These are phyloP conservation scores for Pseudocercospora crystallina DNA, from an alignment of 2,329 filamentous ascomycete genomes.

Conservation along the genomic window DNA sequence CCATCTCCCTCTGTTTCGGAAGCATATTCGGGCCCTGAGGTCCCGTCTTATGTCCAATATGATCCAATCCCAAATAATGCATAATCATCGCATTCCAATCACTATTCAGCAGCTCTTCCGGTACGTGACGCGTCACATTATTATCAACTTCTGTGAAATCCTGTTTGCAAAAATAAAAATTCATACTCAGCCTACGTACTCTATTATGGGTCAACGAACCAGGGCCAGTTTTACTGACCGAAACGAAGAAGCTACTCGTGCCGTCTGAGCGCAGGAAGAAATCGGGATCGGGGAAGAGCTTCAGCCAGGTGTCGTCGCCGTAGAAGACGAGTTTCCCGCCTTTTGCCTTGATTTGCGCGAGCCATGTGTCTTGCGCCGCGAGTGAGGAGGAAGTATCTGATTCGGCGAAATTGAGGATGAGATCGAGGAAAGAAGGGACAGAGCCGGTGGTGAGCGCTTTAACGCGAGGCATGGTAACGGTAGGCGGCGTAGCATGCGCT, in stretches of 20 bases:
- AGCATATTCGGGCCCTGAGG: conserved; percentile 83
- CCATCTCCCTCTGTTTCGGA: conserved; percentile 93
- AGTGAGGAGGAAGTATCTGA: conserved; percentile 87
- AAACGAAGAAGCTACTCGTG: conserved; percentile 97
- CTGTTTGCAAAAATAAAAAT: conserved; percentile 47
- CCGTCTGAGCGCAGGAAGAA: conserved; percentile 87
- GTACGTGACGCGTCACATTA: conserved; percentile 91
- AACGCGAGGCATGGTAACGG: conserved; percentile 95
- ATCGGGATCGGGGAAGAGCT: conserved; percentile 71
- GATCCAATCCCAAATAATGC: conserved; percentile 93
- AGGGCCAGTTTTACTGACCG: conserved; percentile 61
- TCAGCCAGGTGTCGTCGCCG: conserved; percentile 97
- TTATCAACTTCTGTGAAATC: conserved; percentile 98
- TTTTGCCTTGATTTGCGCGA: conserved; percentile 83
- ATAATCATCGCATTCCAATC: conserved; percentile 95
- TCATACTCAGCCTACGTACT: conserved; percentile 38
- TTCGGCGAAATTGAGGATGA: conserved; percentile 95
- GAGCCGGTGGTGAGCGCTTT: conserved; percentile 97
- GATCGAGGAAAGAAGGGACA: conserved; percentile 95
- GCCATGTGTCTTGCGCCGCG: conserved; percentile 88
- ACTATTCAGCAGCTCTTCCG: conserved; percentile 67
- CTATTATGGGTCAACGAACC: conserved; percentile 23
- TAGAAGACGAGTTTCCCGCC: conserved; percentile 85
- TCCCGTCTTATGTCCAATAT: conserved; percentile 95
- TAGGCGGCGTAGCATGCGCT: conserved; percentile 91